Conservation (phyloP, 306 rosid genomes). For the Ormosia emarginata region DNA sequence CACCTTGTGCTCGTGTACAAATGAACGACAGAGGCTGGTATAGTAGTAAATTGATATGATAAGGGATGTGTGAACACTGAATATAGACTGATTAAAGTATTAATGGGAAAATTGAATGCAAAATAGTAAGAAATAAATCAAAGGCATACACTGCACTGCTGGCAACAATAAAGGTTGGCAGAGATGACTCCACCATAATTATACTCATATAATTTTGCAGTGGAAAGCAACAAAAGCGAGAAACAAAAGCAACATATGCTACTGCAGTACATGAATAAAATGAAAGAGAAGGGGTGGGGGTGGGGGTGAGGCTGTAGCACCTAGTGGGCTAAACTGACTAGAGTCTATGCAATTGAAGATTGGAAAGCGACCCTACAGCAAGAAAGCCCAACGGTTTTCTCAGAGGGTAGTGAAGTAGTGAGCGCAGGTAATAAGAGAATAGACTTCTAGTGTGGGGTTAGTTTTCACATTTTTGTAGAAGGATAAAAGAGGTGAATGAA, state of each 20-base stretch:
- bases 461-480: conserved; percentile 12
- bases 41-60: background rate
- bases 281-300: conserved; percentile 10
- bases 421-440: conserved; percentile 13
- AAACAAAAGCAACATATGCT: conserved; percentile 18
- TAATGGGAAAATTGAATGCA: conserved; percentile 14
- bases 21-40: background rate
- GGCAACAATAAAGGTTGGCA: conserved; percentile 36
- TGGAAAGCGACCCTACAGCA: conserved; percentile 53
- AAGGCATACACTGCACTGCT: background rate
- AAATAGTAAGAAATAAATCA: background rate
- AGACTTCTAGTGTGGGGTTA: conserved; percentile 56
- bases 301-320: conserved; percentile 11
- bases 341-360: conserved; percentile 31
- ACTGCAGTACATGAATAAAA: conserved; percentile 30
- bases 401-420: conserved; percentile 24
- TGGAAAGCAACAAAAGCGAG: conserved; percentile 38
- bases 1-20: background rate
- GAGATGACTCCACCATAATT: conserved; percentile 28
- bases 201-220: conserved; percentile 30
- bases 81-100: background rate
- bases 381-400: conserved; percentile 56
- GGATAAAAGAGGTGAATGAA: background rate
- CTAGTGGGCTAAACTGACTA: conserved; percentile 29
- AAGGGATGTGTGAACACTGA: background rate